phyloP scores from a whole-genome alignment of 805 yeast genomes.

The Starmerella etchellsii region DNA sequence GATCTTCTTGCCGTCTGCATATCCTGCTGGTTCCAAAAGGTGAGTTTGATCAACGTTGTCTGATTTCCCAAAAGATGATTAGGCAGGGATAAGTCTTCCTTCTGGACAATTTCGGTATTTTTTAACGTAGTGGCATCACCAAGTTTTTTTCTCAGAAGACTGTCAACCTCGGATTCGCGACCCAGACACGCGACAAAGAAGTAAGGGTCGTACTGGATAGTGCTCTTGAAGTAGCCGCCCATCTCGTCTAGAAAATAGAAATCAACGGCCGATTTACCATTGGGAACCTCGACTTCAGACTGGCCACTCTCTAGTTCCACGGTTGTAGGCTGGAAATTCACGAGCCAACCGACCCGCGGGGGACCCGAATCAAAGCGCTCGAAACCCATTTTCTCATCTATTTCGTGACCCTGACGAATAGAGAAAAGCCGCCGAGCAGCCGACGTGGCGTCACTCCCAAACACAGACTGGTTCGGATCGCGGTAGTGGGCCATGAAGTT shows the following conservation, averaged over 20 bases:
- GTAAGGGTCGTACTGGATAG: conserved; percentile 76
- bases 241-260: conserved; percentile 90
- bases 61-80: conserved; percentile 76
- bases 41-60: conserved; percentile 49
- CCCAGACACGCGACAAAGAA: conserved; percentile 51
- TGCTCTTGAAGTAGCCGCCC: conserved; percentile 88
- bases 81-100: conserved; percentile 70
- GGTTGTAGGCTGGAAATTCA: conserved; percentile 84
- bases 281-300: conserved; percentile 27
- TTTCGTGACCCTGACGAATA: conserved; percentile 33
- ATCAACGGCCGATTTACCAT: conserved; percentile 84
- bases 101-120: conserved; percentile 39
- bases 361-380: conserved; percentile 65
- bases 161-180: conserved; percentile 69
- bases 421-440: conserved; percentile 10
- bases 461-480: conserved; percentile 6
- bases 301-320: conserved; percentile 5
- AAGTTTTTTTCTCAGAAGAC: conserved; percentile 52
- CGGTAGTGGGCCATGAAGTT: conserved; percentile 16
- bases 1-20: conserved; percentile 60
- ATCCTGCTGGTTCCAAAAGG: conserved; percentile 64
- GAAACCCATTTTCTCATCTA: conserved; percentile 82
- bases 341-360: conserved; percentile 71
- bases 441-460: conserved; percentile 15
- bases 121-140: conserved; percentile 45